Evolutionary conservation across 768 basidiomycete species (phyloP), one percentile per base, ranked within the genome.

Genomic region (Lentinula sp.): DNA sequence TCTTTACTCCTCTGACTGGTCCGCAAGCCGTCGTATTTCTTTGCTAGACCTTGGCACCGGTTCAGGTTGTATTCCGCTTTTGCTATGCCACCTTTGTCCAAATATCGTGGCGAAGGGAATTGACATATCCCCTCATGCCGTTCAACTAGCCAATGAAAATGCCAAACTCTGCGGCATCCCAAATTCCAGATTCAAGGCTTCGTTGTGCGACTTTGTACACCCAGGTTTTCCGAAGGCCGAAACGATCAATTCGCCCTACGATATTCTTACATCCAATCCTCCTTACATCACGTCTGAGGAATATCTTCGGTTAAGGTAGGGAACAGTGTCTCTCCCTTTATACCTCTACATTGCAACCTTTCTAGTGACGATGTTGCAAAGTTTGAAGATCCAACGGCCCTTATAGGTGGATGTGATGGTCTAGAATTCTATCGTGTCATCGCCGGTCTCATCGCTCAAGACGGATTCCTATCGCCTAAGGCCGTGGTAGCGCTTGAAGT

Each of bases 21-120:
- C 28, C 28, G 28, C 72, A 42, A 64, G 71, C 59, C 70, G 65
- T 52, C 72, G 76, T 60, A 64, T 74, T 49, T 33, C 39, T 33
- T 72, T 95, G 32, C 78, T 98, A 36, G 96, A 99, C 74, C 84
- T 98, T 49, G 94, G 95, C 71, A 96, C 95, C 5, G 96, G 96
- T 50, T 85, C 93, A 0, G 96, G 91, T 13, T 95, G 94, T 71
- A 95, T 98, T 55, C 90, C 94, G 1, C 81, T 97, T 45, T 78
- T 93, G n/a, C 77, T 98, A 16, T 86, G 86, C 67, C 80, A 86
- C 65, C 73, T 85, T 51, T 83, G 84, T 74, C 82, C 85, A 15
- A 72, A 77, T 49, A 84, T 85, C 50, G 75, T 71, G 8, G 83
- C 88, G 1, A 73, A 80, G 62, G 91, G 83, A 23, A 76, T 95